These are phyloP conservation scores for Fusarium oligoseptatum DNA, from an alignment of 2,329 filamentous ascomycete genomes.

Conservation along the genomic window DNA sequence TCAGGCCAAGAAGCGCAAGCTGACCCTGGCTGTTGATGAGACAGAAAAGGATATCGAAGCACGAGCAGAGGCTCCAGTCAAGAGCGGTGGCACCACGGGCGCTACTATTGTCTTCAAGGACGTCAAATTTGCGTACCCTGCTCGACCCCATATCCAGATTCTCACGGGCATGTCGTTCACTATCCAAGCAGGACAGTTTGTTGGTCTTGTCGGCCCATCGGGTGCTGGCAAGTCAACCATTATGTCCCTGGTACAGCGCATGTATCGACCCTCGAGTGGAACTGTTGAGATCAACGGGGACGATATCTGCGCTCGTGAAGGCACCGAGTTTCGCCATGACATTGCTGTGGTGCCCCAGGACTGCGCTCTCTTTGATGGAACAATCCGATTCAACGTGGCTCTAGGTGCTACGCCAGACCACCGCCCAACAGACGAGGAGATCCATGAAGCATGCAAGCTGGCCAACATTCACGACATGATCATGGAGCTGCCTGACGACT, in stretches of 20 bases:
- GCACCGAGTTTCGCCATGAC: conserved; percentile 62
- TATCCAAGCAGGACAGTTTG: conserved; percentile 71
- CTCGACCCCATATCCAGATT: conserved; percentile 69
- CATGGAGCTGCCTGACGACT: conserved; percentile 71
- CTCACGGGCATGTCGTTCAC: conserved; percentile 68
- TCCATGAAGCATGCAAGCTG: conserved; percentile 74
- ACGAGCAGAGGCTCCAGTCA: conserved; percentile 45
- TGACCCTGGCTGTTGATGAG: conserved; percentile 10
- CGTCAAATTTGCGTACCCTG: conserved; percentile 75
- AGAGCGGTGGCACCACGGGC: conserved; percentile 49
- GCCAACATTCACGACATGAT: conserved; percentile 81
- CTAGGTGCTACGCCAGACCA: conserved; percentile 67
- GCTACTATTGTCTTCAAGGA: conserved; percentile 67
- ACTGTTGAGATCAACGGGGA: conserved; percentile 59
- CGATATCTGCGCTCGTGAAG: conserved; percentile 59
- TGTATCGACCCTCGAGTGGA: conserved; percentile 61
- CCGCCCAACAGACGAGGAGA: conserved; percentile 69
- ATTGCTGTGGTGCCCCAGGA: conserved; percentile 72
- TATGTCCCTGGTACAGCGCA: conserved; percentile 66
- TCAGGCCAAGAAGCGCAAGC: conserved; percentile 28
- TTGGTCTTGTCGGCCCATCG: conserved; percentile 74
- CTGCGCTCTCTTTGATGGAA: conserved; percentile 69
- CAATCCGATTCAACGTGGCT: conserved; percentile 67
- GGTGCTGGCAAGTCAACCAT: conserved; percentile 78
- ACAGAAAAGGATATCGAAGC: conserved; percentile 57